Percentiles rank a stretch among this genome's conserved stretches.
phyloP scores from a whole-genome alignment of 371 early-diverging fungal species.

The Saksenaea oblongispora region DNA sequence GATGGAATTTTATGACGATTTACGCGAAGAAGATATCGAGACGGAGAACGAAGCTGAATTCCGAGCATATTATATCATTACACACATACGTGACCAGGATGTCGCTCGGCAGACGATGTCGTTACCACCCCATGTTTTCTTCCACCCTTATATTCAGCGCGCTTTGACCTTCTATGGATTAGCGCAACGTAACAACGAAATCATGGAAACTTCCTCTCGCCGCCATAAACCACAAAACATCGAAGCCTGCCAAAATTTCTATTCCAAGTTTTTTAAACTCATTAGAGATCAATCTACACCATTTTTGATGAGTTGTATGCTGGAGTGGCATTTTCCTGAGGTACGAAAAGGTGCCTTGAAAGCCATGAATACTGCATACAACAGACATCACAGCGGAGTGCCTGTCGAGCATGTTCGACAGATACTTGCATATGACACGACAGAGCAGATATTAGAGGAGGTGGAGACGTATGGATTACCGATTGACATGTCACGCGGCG shows the following conservation, averaged over 20 bases:
- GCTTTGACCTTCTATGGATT: constrained; percentile 70
- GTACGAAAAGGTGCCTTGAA: constrained; percentile 76
- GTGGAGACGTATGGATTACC: constrained; percentile 34
- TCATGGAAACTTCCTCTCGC: constrained; percentile 36
- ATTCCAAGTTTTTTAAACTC: constrained; percentile 67
- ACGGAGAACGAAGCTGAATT: constrained; percentile 88
- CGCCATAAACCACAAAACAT: constrained; percentile 48
- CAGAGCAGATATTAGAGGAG: constrained; percentile 31
- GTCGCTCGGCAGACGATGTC: constrained; percentile 62
- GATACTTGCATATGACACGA: constrained; percentile 34
- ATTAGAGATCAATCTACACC: constrained; percentile 59
- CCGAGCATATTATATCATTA: constrained; percentile 79
- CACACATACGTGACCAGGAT: constrained; percentile 73
- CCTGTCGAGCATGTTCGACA: constrained; percentile 30
- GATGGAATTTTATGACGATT: constrained; percentile 84
- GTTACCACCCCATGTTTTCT: constrained; percentile 55
- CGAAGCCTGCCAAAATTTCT: constrained; percentile 67
- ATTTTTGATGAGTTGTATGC: constrained; percentile 75
- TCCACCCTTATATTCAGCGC: constrained; percentile 60
- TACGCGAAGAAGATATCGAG: constrained; percentile 49
- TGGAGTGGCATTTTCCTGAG: constrained; percentile 71
- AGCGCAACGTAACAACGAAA: constrained; percentile 61
- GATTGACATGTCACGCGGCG: constrained; percentile 18
- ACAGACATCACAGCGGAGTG: constrained; percentile 48
- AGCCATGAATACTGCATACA: constrained; percentile 70